Evolutionary conservation across 192 early-diverging fungal species (phyloP).

Genomic region (Mortierella antarctica): DNA sequence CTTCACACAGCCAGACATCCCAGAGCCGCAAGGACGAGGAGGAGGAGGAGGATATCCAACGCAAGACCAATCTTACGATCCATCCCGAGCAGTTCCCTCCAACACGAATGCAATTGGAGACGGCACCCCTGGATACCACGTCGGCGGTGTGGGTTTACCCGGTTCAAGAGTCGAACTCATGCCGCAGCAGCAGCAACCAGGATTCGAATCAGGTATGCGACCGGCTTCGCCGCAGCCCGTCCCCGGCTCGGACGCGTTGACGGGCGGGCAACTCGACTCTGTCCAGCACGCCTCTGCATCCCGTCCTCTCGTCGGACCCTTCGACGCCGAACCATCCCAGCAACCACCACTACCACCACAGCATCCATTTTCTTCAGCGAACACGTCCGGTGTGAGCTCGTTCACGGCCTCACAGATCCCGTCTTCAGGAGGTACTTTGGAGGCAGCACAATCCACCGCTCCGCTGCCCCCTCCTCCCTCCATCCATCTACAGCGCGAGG

Average conservation of each 20-base stretch:
- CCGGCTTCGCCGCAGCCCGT: not conserved
- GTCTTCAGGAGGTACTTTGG: not conserved
- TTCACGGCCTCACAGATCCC: not conserved
- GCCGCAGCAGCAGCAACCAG: not conserved
- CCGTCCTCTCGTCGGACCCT: not conserved
- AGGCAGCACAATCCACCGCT: too few species aligned
- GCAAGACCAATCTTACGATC: not conserved
- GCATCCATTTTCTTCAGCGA: not conserved
- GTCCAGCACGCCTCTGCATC: too few species aligned
- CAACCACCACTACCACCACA: not conserved
- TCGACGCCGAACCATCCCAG: not conserved
- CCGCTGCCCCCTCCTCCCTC: conserved; percentile 5
- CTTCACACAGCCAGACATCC: conserved; percentile 1
- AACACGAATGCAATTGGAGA: conserved; percentile 8
- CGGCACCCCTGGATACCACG: conserved; percentile 4
- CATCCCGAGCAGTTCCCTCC: not conserved
- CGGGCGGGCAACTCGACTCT: not conserved
- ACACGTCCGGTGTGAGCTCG: not conserved
- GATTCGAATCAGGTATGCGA: not conserved
- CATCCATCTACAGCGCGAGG: conserved; percentile 4
- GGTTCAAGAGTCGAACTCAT: conserved; percentile 10
- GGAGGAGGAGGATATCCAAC: too few species aligned
- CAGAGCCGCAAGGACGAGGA: not conserved
- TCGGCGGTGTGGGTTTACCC: conserved; percentile 18
- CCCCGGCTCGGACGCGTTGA: not conserved